Conservation (phyloP, 1,284 basidiomycete genomes). For the Waitea zeae region DNA sequence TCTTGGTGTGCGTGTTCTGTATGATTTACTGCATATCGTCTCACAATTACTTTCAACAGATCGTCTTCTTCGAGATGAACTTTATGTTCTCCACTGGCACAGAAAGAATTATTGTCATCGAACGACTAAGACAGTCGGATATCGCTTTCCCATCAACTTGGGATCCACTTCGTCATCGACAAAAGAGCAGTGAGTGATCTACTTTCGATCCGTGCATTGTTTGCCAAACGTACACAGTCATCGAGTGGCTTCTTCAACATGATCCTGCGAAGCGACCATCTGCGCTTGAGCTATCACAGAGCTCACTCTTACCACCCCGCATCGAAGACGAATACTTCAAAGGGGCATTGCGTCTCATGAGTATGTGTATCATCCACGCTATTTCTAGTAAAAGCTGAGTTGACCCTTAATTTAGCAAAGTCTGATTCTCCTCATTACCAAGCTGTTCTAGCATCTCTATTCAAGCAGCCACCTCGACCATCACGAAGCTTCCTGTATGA, state of each 20-base stretch:
- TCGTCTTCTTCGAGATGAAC: conserved; percentile 98
- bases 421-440: conserved; percentile 59
- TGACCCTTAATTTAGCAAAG: conserved; percentile 28
- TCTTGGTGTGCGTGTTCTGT: conserved; percentile 43
- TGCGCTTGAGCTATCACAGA: conserved; percentile 75
- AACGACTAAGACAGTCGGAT: conserved; percentile 53
- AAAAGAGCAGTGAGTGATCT: conserved; percentile 42
- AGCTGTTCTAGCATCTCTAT: conserved; percentile 51
- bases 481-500: conserved; percentile 72
- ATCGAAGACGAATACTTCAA: conserved; percentile 79
- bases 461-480: conserved; percentile 49
- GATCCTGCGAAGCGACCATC: conserved; percentile 70
- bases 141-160: conserved; percentile 68
- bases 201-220: conserved; percentile 3
- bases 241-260: conserved; percentile 72
- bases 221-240: conserved; percentile 27
- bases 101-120: conserved; percentile 75
- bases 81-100: conserved; percentile 73
- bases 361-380: conserved; percentile 20
- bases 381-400: conserved; percentile 3
- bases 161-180: conserved; percentile 43
- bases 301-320: conserved; percentile 54
- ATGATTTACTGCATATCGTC: too few species aligned
- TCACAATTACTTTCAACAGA: conserved; percentile 26
- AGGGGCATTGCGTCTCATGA: conserved; percentile 62